phyloP scores from a whole-genome alignment of 2,329 filamentous ascomycete genomes.

The Tetracladium maxilliforme region DNA sequence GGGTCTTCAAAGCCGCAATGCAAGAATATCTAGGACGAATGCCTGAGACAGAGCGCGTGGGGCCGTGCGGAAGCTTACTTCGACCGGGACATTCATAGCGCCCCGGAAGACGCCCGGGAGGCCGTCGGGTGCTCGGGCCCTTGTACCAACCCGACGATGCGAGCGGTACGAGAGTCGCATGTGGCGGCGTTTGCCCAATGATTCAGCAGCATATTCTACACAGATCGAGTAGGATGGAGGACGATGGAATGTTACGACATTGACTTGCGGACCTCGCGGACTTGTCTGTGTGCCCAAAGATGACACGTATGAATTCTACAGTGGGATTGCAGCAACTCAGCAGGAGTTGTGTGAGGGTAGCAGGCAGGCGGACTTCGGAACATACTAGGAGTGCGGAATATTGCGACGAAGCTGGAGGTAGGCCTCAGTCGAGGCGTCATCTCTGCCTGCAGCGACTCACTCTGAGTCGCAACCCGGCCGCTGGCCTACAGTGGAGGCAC shows the following conservation, averaged over 20 bases:
- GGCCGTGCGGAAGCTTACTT: neutral
- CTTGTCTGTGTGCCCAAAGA: too few relatives aligned
- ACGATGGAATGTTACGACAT: too few relatives aligned
- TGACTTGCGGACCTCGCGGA: too few relatives aligned
- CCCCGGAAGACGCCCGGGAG: neutral
- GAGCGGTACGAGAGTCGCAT: neutral
- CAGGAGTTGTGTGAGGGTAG: neutral
- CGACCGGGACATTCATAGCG: neutral
- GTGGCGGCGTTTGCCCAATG: neutral
- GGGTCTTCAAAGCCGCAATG: neutral
- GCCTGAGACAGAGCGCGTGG: too few relatives aligned
- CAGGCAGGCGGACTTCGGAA: neutral
- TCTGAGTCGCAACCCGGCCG: constrained; percentile 1
- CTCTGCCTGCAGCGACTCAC: too few relatives aligned
- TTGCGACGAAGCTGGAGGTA: constrained; percentile 1
- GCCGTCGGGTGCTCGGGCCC: neutral
- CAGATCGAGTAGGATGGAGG: too few relatives aligned
- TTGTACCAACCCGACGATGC: neutral
- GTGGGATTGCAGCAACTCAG: neutral
- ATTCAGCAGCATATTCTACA: too few relatives aligned
- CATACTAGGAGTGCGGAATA: neutral
- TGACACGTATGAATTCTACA: neutral
- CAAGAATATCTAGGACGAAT: too few relatives aligned
- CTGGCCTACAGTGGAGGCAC: neutral
- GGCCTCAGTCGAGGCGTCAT: too few relatives aligned